Percentiles rank a stretch among this genome's conserved stretches.
Conservation (phyloP, 129 eudicot genomes). For the Flaveria bidentis region DNA sequence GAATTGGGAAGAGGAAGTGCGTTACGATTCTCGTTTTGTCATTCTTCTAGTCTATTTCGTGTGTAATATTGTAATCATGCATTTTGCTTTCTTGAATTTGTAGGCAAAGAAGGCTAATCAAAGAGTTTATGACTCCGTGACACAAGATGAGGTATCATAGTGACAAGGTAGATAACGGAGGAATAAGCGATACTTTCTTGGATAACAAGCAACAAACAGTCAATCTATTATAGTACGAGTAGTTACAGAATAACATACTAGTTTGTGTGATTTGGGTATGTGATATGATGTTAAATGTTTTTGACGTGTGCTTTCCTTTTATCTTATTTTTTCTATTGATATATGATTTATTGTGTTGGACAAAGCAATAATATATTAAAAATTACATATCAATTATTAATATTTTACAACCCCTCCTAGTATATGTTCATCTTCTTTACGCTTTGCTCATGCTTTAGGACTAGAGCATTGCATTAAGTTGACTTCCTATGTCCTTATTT, state of each 20-base stretch:
- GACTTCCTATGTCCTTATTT: no score
- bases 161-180: conserved; percentile 9
- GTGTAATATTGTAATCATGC: not conserved
- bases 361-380: no score
- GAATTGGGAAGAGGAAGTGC: conserved; percentile 74
- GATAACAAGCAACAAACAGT: not conserved
- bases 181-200: not conserved
- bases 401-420: no score
- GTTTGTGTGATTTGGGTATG: not conserved
- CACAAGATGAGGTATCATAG: conserved; percentile 38
- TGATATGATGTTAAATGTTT: not conserved
- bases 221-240: not conserved
- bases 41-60: not conserved
- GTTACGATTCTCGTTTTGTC: conserved; percentile 1
- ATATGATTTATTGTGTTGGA: not conserved
- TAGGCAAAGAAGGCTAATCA: conserved; percentile 64
- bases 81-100: conserved; percentile 6
- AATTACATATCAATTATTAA: no score
- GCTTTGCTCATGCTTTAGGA: no score
- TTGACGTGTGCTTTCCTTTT: not conserved
- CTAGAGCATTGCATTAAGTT: no score
- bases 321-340: not conserved
- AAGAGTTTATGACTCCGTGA: conserved; percentile 45
- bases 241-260: not conserved
- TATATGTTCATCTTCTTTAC: no score